A percentile compares a stretch with the other conserved stretches of the same genome.
phyloP scores from a whole-genome alignment of 2,329 filamentous ascomycete genomes.

The Hypoxylon sp. region DNA sequence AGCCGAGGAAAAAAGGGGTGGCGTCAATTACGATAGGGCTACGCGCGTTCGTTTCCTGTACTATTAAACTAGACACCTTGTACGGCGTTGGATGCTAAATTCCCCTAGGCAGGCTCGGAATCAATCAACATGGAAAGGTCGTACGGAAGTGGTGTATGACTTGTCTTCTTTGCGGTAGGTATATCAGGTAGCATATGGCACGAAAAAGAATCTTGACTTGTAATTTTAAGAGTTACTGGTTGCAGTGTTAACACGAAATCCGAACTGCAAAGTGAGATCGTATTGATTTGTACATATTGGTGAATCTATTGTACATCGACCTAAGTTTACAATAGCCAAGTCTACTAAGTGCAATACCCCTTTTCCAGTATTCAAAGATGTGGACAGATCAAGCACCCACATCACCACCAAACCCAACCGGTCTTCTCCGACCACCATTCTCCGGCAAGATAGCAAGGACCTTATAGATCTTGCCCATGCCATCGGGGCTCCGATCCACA shows the following conservation, averaged over 20 bases:
- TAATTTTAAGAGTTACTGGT: too few relatives aligned
- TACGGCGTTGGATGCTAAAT: slow-evolving; percentile 39
- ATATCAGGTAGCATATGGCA: slow-evolving; percentile 7
- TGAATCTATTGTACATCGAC: background rate
- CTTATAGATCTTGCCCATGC: slow-evolving; percentile 97
- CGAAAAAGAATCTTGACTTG: slow-evolving; percentile 20
- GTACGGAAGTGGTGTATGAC: slow-evolving; percentile 6
- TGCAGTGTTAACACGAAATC: too few relatives aligned
- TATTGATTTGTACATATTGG: background rate
- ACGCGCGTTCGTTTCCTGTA: slow-evolving; percentile 35
- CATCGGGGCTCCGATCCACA: slow-evolving; percentile 80
- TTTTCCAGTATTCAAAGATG: background rate
- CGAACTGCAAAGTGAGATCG: too few relatives aligned
- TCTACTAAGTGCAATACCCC: too few relatives aligned
- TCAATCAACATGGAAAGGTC: slow-evolving; percentile 21
- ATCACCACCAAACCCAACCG: slow-evolving; percentile 91
- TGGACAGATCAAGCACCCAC: slow-evolving; percentile 43
- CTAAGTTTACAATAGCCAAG: too few relatives aligned
- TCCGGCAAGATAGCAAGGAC: slow-evolving; percentile 89
- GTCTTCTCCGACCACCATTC: slow-evolving; percentile 74
- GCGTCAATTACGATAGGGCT: slow-evolving; percentile 26
- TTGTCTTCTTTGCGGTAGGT: slow-evolving; percentile 14
- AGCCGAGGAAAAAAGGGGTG: slow-evolving; percentile 1
- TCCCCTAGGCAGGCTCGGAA: slow-evolving; percentile 12
- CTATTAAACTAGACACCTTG: slow-evolving; percentile 37